Evolutionary conservation across 352 stramenopile genomes (phyloP), one percentile per base, ranked within the genome.

Genomic region (Phytophthora idaei): DNA sequence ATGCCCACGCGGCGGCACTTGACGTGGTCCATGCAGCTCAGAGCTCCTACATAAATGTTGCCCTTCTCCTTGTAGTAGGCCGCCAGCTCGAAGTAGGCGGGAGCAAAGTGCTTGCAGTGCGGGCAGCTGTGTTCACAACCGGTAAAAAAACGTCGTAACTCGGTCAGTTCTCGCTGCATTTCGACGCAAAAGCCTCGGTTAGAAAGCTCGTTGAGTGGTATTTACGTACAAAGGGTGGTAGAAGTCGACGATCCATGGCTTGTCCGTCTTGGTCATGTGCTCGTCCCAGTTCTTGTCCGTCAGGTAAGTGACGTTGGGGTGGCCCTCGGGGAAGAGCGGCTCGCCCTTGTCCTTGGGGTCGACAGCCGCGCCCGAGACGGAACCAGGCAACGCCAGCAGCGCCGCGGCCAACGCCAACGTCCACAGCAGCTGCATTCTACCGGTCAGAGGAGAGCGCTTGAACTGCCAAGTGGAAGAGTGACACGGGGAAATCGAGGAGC

Each of bases 1-100:
- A 94, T 90, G 11, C 70, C 79, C 36, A 90, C 83, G 42, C 82
- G 78, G 45, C 84, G 83, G 67, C 86, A 94, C 67, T 92, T 91
- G 57, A 93, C 84, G 70, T 91, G 85, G 73, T 94, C 84, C 86
- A 94, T 94, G 76, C 86, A 94, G 67, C 82, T 92, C 63, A 94
- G 67, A 28, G 86, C 86, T 54, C 86, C 86, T 6, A 94, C 67
- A 63, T 94, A 85, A 37, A 93, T 77, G 57, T 76, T 80, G 6
- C 73, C 80, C 42, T 82, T 71, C n/a, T 65, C 67, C 68, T 92
- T 93, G 80, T 88, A 93, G 63, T 90, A 87, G 17, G 86, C 82
- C 3, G 82, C 86, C 14, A 90, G 57, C 39, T 92, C 75, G 6
- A 82, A 61, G 58, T 82, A 94, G 37, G 71, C 69, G 12, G 84